Conservation (phyloP, 805 yeast species). For the Yarrowia sp. region DNA sequence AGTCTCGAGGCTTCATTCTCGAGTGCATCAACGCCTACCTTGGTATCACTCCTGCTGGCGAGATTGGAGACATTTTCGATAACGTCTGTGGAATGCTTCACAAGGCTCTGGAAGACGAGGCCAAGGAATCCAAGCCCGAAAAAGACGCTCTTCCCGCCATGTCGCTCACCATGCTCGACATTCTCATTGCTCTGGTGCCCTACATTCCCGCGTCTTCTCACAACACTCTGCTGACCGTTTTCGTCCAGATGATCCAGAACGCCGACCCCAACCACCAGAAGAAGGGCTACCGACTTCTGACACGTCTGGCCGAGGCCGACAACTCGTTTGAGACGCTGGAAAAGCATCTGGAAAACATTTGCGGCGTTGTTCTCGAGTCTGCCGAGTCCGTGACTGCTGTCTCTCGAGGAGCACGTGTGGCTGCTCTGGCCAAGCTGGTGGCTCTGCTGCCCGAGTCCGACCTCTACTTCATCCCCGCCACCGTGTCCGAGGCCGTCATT, state of each 20-base stretch:
- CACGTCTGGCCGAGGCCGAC: constrained; percentile 67
- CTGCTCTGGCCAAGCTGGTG: constrained; percentile 60
- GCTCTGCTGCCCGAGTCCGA: constrained; percentile 60
- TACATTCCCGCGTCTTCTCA: constrained; percentile 71
- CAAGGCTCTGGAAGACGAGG: constrained; percentile 48
- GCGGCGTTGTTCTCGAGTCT: constrained; percentile 51
- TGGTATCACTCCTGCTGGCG: constrained; percentile 62
- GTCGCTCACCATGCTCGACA: constrained; percentile 85
- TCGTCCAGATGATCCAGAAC: constrained; percentile 60
- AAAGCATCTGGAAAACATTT: constrained; percentile 55
- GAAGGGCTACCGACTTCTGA: constrained; percentile 70
- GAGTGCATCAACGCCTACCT: constrained; percentile 84
- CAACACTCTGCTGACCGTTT: constrained; percentile 72
- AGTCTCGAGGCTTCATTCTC: constrained; percentile 75
- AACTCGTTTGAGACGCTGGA: constrained; percentile 55
- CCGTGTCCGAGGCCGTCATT: constrained; percentile 82
- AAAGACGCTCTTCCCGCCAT: constrained; percentile 46
- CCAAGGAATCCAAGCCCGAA: constrained; percentile 40
- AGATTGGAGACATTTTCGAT: constrained; percentile 71
- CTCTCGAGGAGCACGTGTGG: constrained; percentile 76
- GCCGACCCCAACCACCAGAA: constrained; percentile 68
- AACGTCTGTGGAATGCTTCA: constrained; percentile 79
- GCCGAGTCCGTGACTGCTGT: constrained; percentile 53
- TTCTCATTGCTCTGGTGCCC: constrained; percentile 81
- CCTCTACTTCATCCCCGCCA: constrained; percentile 72